These are phyloP conservation scores for Penicillium manginii DNA, from an alignment of 495 filamentous ascomycete genomes.

Conservation along the genomic window DNA sequence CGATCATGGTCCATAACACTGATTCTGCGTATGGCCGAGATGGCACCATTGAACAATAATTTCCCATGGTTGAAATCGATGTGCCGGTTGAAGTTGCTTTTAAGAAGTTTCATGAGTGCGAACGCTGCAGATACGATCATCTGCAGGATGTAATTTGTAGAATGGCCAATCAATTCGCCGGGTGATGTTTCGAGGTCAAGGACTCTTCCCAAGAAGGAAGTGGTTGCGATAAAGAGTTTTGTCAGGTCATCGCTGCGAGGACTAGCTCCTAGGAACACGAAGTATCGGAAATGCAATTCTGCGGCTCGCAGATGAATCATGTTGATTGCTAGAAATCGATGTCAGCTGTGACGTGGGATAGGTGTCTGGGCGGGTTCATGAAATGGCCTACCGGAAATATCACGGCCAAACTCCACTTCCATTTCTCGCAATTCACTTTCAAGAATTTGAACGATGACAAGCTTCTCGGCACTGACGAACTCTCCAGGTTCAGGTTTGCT, in stretches of 20 bases:
- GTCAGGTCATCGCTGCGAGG: conserved; percentile 72
- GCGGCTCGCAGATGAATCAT: conserved; percentile 54
- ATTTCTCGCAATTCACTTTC: conserved; percentile 57
- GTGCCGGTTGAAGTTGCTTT: conserved; percentile 72
- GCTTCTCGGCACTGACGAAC: conserved; percentile 72
- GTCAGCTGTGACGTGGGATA: conserved; percentile 63
- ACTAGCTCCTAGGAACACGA: conserved; percentile 54
- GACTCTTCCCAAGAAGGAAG: conserved; percentile 51
- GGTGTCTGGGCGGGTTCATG: conserved; percentile 59
- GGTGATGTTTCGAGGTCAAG: conserved; percentile 51
- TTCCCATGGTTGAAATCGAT: conserved; percentile 76
- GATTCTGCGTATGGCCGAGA: conserved; percentile 74
- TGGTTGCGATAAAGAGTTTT: conserved; percentile 66
- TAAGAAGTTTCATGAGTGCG: conserved; percentile 81
- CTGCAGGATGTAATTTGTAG: conserved; percentile 87
- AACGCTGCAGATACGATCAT: conserved; percentile 92
- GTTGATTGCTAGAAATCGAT: conserved; percentile 60
- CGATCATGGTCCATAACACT: conserved; percentile 87
- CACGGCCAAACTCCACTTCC: conserved; percentile 50
- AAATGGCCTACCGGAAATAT: conserved; percentile 54
- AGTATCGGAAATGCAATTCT: conserved; percentile 50
- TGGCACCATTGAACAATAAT: conserved; percentile 74
- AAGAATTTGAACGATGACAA: conserved; percentile 63
- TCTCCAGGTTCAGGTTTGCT: conserved; percentile 76
- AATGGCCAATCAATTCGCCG: conserved; percentile 65